Evolutionary conservation across 352 stramenopile genomes (phyloP).

Genomic region (Phytopythium chamaehyphon): DNA sequence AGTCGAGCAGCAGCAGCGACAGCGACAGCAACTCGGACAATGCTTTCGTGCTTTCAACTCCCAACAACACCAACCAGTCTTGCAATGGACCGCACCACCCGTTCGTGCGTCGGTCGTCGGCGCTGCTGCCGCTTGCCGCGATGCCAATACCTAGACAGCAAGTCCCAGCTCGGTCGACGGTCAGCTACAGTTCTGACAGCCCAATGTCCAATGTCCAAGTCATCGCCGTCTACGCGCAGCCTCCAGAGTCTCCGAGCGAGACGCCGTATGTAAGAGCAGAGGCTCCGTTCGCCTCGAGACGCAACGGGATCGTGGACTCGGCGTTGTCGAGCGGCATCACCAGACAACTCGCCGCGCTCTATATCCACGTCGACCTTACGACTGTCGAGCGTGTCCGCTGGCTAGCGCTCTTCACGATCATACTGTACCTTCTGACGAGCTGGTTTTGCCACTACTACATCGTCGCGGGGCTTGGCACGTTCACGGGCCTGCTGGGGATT

Average conservation of each 20-base stretch:
- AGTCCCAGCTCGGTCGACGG: not conserved
- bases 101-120: not conserved
- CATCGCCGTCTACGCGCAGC: not conserved
- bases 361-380: conserved; percentile 26
- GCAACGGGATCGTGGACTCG: not conserved
- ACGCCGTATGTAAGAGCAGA: not conserved
- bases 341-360: conserved; percentile 23
- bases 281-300: not conserved
- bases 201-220: not conserved
- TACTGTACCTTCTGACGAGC: conserved; percentile 29
- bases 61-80: not conserved
- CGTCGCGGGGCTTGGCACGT: conserved; percentile 20
- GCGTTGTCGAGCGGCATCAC: conserved; percentile 1
- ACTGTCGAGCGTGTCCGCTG: conserved; percentile 33
- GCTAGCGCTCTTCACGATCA: conserved; percentile 28
- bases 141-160: not conserved
- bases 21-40: not conserved
- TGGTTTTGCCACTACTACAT: conserved; percentile 22
- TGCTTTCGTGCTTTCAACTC: not conserved
- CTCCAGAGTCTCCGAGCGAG: not conserved
- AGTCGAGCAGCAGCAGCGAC: too few species aligned
- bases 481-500: conserved; percentile 24
- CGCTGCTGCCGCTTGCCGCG: not conserved
- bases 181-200: not conserved
- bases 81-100: not conserved